These are phyloP conservation scores for Sporothrix inflata DNA, from an alignment of 2,329 filamentous ascomycete genomes.

Conservation along the genomic window DNA sequence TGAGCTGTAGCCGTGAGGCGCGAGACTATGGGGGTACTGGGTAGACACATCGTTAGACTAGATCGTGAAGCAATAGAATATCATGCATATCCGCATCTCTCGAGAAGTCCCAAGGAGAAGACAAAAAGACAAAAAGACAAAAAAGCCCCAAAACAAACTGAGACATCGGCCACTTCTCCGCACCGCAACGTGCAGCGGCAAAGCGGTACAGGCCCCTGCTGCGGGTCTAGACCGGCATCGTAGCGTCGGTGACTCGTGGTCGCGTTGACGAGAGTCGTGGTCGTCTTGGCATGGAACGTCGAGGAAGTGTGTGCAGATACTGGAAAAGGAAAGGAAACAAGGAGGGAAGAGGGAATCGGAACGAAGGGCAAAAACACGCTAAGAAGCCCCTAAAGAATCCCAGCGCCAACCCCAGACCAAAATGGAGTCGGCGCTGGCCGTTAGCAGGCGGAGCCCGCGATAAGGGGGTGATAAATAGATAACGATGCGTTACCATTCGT, in stretches of 20 bases:
- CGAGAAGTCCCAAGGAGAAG: background rate
- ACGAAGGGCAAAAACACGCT: background rate
- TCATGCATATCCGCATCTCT: no score
- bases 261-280: background rate
- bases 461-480: slow-evolving; percentile 8
- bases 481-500: background rate
- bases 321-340: background rate
- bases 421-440: slow-evolving; percentile 4
- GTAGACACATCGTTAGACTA: background rate
- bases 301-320: background rate
- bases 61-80: background rate
- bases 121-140: background rate
- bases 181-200: background rate
- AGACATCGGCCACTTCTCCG: background rate
- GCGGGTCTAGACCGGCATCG: background rate
- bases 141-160: background rate
- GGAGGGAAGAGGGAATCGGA: background rate
- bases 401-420: background rate
- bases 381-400: background rate
- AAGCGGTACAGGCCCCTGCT: background rate
- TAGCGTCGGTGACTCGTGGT: background rate
- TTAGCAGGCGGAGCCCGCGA: background rate
- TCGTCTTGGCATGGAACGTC: background rate
- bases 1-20: background rate
- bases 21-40: background rate